phyloP scores from a whole-genome alignment of 768 basidiomycete genomes.

The Mrakia frigida region DNA sequence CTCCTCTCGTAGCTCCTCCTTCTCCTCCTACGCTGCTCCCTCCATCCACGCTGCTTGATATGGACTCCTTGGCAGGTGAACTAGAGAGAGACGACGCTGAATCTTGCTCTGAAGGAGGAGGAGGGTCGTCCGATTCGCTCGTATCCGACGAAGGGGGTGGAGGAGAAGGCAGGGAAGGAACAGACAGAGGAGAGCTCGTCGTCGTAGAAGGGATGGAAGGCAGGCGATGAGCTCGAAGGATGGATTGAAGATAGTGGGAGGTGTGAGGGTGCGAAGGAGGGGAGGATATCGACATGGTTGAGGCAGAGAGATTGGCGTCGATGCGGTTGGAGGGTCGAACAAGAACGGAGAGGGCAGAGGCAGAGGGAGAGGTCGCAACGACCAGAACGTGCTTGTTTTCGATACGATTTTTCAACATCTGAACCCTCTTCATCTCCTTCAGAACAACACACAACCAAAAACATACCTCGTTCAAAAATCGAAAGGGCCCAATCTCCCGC shows the following conservation, averaged over 20 bases:
- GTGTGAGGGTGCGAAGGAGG: constrained; percentile 10
- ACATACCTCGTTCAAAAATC: too few relatives aligned
- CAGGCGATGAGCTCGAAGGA: neutral
- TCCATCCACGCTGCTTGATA: neutral
- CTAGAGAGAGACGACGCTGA: neutral
- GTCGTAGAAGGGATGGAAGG: neutral
- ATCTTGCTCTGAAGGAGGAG: neutral
- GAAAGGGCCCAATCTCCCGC: too few relatives aligned
- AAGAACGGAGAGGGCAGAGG: neutral
- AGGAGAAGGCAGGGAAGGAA: neutral
- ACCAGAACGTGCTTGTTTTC: too few relatives aligned
- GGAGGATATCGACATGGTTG: neutral
- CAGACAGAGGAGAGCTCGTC: neutral
- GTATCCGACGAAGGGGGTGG: neutral
- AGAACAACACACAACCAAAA: too few relatives aligned
- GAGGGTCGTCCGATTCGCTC: neutral
- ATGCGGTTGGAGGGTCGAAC: neutral
- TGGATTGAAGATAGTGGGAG: constrained; percentile 19
- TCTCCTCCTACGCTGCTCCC: neutral
- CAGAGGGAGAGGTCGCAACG: too few relatives aligned
- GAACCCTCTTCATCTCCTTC: too few relatives aligned
- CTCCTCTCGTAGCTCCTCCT: neutral
- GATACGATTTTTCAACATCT: too few relatives aligned
- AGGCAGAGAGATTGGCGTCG: neutral
- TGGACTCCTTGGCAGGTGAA: neutral